Percentiles rank a stretch among this genome's conserved stretches.
These are phyloP conservation scores for Linnemannia schmuckeri DNA, from an alignment of 192 early-diverging fungal genomes.

Conservation along the genomic window DNA sequence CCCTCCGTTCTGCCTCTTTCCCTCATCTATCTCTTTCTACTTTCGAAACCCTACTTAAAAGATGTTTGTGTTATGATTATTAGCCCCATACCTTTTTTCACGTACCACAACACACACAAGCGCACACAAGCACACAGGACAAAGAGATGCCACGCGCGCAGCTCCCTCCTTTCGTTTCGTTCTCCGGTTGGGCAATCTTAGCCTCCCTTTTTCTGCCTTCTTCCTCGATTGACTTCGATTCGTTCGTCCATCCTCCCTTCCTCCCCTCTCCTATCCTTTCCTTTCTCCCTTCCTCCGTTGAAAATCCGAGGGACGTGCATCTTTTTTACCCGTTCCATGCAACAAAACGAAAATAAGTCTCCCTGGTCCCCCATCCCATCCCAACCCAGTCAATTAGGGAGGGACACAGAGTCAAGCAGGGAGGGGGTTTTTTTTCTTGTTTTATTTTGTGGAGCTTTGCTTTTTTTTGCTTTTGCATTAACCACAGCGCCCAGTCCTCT, in stretches of 20 bases:
- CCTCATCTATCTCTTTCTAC: too few relatives aligned
- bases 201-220: neutral
- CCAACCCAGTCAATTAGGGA: neutral
- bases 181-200: neutral
- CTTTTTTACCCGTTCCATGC: slow-evolving; percentile 4
- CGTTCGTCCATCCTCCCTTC: neutral
- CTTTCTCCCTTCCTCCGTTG: neutral
- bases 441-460: too few relatives aligned
- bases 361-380: neutral
- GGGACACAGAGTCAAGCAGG: neutral
- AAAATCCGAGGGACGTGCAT: slow-evolving; percentile 2
- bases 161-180: neutral
- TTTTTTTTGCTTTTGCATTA: neutral
- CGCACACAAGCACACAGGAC: neutral
- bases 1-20: neutral
- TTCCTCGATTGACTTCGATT: neutral
- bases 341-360: too few relatives aligned
- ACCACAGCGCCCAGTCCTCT: neutral
- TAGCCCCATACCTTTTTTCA: neutral
- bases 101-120: neutral
- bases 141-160: neutral
- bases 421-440: neutral
- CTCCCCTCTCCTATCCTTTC: neutral
- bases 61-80: neutral
- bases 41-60: neutral